phyloP scores from a whole-genome alignment of 2,329 filamentous ascomycete genomes.

The Diaporthe sp. region DNA sequence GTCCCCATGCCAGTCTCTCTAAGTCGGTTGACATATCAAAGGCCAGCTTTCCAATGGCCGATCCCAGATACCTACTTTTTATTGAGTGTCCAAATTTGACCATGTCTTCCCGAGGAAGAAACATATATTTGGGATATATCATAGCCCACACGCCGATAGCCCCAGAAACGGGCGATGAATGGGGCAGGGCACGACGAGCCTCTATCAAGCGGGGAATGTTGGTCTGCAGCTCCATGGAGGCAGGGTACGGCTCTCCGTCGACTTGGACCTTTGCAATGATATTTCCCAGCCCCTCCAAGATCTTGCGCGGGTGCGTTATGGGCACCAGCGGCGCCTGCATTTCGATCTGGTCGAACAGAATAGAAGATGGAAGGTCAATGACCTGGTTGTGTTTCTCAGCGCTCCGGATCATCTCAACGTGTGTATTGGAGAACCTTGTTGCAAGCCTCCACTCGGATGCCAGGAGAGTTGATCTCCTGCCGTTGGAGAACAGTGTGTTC shows the following conservation, averaged over 20 bases:
- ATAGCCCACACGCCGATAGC: constrained; percentile 79
- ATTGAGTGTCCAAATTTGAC: background rate
- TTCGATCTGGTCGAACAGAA: background rate
- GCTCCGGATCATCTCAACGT: constrained; percentile 1
- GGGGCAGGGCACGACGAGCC: constrained; percentile 42
- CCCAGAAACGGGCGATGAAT: constrained; percentile 42
- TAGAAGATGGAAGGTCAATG: background rate
- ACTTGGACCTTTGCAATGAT: constrained; percentile 75
- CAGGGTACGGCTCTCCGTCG: constrained; percentile 61
- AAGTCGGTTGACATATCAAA: constrained; percentile 10
- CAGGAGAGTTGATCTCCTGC: constrained; percentile 35
- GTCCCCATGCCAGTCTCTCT: constrained; percentile 26
- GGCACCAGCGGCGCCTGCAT: constrained; percentile 62
- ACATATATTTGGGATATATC: constrained; percentile 59
- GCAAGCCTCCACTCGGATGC: constrained; percentile 32
- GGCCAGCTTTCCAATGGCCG: constrained; percentile 20
- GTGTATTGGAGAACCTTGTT: background rate
- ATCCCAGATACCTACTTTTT: background rate
- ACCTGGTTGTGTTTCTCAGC: constrained; percentile 22
- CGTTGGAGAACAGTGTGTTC: constrained; percentile 81
- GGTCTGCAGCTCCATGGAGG: constrained; percentile 77
- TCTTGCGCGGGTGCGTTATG: constrained; percentile 69
- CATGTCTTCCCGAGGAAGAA: constrained; percentile 5
- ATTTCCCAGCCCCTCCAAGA: constrained; percentile 79
- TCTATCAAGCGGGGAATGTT: constrained; percentile 70